Evolutionary conservation across 2,329 filamentous ascomycete genomes (phyloP).

Genomic region (Blastomyces percursus): DNA sequence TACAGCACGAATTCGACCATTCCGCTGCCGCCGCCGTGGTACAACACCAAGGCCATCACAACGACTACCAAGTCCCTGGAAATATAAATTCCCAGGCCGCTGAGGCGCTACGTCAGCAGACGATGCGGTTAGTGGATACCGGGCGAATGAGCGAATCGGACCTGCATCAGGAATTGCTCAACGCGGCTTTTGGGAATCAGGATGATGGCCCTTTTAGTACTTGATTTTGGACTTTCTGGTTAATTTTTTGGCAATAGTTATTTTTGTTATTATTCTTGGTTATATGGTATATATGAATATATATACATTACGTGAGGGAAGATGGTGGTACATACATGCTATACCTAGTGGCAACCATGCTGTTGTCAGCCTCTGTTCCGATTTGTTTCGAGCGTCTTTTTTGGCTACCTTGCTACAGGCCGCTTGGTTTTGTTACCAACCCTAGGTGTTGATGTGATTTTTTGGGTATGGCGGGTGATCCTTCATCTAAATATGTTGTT

Average conservation of each 20-base stretch:
- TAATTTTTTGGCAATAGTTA: not conserved
- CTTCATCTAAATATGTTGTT: not conserved
- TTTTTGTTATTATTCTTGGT: not conserved
- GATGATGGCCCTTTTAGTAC: slow-evolving; percentile 27
- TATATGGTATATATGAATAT: not conserved
- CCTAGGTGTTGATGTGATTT: not conserved
- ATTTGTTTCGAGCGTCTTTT: not conserved
- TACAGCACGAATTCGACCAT: slow-evolving; percentile 30
- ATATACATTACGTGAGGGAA: not conserved
- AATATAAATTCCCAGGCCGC: slow-evolving; percentile 25
- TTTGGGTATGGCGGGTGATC: not conserved
- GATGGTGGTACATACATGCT: not conserved
- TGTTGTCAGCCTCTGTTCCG: slow-evolving; percentile 11
- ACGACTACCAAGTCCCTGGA: slow-evolving; percentile 33
- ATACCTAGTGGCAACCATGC: not conserved
- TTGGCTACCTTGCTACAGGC: not conserved
- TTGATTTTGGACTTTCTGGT: slow-evolving; percentile 11
- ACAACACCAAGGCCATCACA: slow-evolving; percentile 28
- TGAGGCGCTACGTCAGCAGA: slow-evolving; percentile 26
- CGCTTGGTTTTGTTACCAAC: not conserved
- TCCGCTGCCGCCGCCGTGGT: slow-evolving; percentile 9
- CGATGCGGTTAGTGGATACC: slow-evolving; percentile 29
- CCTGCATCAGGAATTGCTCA: slow-evolving; percentile 31
- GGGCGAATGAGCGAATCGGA: slow-evolving; percentile 30
- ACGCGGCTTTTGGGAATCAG: slow-evolving; percentile 29